Conservation (phyloP, 106 monocot genomes). For the Triglochin maritima region DNA sequence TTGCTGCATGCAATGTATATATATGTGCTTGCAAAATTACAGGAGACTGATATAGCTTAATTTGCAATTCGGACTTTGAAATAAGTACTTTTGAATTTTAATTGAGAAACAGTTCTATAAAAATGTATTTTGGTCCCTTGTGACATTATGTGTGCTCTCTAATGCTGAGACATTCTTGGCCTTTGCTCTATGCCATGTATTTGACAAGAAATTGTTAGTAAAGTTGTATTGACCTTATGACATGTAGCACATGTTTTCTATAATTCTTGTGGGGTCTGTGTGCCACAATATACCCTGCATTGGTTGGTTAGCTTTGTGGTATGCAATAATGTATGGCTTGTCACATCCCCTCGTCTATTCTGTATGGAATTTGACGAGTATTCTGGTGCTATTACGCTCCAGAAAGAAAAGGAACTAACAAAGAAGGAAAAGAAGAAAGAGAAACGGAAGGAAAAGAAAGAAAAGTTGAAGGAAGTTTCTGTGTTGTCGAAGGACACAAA, state of each 20-base stretch:
- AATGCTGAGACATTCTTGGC: too few relatives aligned
- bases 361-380: conserved; percentile 10
- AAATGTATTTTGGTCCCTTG: too few relatives aligned
- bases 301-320: neutral
- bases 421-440: neutral
- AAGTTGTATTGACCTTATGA: too few relatives aligned
- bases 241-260: neutral
- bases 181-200: too few relatives aligned
- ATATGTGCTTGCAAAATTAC: too few relatives aligned
- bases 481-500: neutral
- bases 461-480: neutral
- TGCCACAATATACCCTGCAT: neutral
- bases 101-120: too few relatives aligned
- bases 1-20: too few relatives aligned
- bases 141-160: too few relatives aligned
- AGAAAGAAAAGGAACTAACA: conserved; percentile 4
- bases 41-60: too few relatives aligned
- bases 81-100: too few relatives aligned
- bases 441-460: conserved; percentile 1
- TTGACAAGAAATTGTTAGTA: too few relatives aligned
- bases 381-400: conserved; percentile 14
- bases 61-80: too few relatives aligned
- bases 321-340: neutral
- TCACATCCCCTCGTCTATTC: conserved; percentile 1
- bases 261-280: neutral